Evolutionary conservation across 495 filamentous ascomycete genomes (phyloP).

Genomic region (Neurospora intermedia): DNA sequence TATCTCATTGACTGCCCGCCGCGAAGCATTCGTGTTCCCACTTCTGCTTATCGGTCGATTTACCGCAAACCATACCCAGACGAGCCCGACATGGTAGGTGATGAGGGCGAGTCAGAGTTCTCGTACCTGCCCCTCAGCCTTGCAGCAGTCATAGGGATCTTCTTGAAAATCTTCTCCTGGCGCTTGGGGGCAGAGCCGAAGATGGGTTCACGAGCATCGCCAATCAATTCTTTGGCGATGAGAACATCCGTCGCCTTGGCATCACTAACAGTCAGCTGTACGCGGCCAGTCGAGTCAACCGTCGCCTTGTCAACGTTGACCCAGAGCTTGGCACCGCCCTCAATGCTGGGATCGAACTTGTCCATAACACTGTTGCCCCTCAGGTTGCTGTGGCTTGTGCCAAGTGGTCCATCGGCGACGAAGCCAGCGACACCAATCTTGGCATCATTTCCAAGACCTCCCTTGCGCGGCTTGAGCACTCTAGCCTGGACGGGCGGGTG

Average conservation of each 20-base stretch:
- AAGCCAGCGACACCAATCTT: constrained; percentile 42
- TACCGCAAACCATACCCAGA: constrained; percentile 1
- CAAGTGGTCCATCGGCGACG: constrained; percentile 21
- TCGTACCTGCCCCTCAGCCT: neutral
- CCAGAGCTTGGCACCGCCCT: constrained; percentile 58
- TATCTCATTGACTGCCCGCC: neutral
- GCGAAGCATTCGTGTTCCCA: neutral
- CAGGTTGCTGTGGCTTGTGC: constrained; percentile 19
- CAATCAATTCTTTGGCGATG: constrained; percentile 40
- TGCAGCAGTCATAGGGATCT: neutral
- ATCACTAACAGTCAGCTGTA: constrained; percentile 39
- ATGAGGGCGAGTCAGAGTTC: neutral
- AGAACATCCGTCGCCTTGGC: constrained; percentile 34
- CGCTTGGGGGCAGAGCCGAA: constrained; percentile 11
- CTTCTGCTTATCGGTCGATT: neutral
- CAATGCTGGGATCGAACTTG: constrained; percentile 45
- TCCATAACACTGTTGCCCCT: constrained; percentile 24
- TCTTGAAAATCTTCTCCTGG: neutral
- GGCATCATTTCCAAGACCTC: neutral
- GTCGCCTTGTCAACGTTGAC: constrained; percentile 45
- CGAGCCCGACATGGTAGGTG: constrained; percentile 1
- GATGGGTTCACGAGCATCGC: constrained; percentile 16
- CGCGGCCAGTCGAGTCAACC: constrained; percentile 49
- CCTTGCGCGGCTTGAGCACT: constrained; percentile 45
- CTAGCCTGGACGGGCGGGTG: constrained; percentile 57